Percentiles rank a stretch among this genome's conserved stretches.
Evolutionary conservation across 495 filamentous ascomycete genomes (phyloP).

Genomic region (Hapsidospora chrysogenum): DNA sequence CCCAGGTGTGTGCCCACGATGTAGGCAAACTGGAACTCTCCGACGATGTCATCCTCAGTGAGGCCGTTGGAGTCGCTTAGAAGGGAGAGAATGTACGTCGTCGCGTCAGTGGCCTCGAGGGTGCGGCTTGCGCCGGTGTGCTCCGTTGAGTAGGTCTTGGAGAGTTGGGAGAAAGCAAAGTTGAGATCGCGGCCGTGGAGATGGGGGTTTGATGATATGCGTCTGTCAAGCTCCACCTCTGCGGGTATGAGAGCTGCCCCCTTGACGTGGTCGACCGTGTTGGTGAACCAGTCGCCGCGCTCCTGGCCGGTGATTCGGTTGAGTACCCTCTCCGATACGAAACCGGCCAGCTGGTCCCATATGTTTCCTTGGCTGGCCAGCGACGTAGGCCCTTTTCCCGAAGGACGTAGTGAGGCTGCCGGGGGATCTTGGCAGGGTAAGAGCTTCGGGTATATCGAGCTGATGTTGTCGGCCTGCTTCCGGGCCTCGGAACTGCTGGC

Average conservation of each 20-base stretch:
- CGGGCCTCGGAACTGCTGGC: conserved; percentile 17
- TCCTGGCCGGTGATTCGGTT: conserved; percentile 27
- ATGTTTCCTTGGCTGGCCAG: conserved; percentile 4
- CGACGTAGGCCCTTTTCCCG: background rate
- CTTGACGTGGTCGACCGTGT: conserved; percentile 21
- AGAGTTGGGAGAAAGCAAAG: conserved; percentile 36
- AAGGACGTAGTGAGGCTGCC: too few relatives aligned
- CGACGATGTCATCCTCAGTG: conserved; percentile 40
- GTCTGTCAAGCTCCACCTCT: conserved; percentile 12
- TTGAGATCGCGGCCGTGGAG: conserved; percentile 15
- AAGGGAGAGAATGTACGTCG: conserved; percentile 11
- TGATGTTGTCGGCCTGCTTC: conserved; percentile 16
- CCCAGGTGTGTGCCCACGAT: conserved; percentile 64
- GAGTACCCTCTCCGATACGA: conserved; percentile 29
- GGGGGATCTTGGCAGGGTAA: conserved; percentile 16
- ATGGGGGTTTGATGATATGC: conserved; percentile 1
- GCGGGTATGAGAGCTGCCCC: conserved; percentile 12
- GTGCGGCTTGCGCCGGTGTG: conserved; percentile 36
- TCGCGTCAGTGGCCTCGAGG: conserved; percentile 15
- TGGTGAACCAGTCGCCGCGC: conserved; percentile 32
- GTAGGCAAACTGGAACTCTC: conserved; percentile 77
- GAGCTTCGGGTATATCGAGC: conserved; percentile 17
- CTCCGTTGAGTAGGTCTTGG: conserved; percentile 48
- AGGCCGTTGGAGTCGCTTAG: conserved; percentile 6
- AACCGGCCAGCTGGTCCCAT: conserved; percentile 30